A percentile compares a stretch with the other conserved stretches of the same genome.
These are phyloP conservation scores for Curvularia hawaiiensis DNA, from an alignment of 2,329 filamentous ascomycete species.

Conservation along the genomic window DNA sequence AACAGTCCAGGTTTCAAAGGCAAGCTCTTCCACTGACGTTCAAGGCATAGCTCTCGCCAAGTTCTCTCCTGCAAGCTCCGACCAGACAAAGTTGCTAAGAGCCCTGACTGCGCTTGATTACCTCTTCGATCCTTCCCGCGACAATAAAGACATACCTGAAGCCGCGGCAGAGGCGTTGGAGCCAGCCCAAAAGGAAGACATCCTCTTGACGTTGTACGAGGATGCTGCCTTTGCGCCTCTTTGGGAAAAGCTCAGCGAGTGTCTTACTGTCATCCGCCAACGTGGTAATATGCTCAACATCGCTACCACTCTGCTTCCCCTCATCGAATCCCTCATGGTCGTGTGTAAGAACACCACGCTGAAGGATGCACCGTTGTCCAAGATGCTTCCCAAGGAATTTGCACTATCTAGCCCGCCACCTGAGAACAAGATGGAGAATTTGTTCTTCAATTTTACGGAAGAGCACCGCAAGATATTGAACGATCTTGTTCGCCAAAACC, in stretches of 20 bases:
- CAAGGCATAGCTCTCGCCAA: conserved; percentile 93
- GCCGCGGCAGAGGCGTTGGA: conserved; percentile 57
- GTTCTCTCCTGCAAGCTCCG: conserved; percentile 93
- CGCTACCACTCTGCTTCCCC: conserved; percentile 88
- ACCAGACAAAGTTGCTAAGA: conserved; percentile 93
- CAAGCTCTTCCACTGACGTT: conserved; percentile 88
- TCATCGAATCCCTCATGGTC: conserved; percentile 98
- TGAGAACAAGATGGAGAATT: conserved; percentile 79
- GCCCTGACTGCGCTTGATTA: conserved; percentile 95
- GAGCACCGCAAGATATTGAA: conserved; percentile 98
- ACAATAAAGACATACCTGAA: conserved; percentile 56
- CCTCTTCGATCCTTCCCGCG: conserved; percentile 81
- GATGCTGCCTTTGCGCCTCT: conserved; percentile 87
- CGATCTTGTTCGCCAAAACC: conserved; percentile 94
- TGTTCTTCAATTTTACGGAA: conserved; percentile 98
- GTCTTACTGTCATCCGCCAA: conserved; percentile 83
- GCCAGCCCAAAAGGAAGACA: conserved; percentile 75
- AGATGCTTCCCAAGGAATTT: conserved; percentile 64
- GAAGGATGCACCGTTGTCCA: conserved; percentile 64
- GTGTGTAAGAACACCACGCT: conserved; percentile 97
- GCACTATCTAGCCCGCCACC: conserved; percentile 76
- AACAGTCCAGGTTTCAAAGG: conserved; percentile 82
- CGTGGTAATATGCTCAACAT: conserved; percentile 97
- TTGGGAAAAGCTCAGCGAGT: conserved; percentile 91
- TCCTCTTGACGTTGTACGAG: conserved; percentile 87